Conservation (phyloP, 768 basidiomycete species). For the Trametes elegans region DNA sequence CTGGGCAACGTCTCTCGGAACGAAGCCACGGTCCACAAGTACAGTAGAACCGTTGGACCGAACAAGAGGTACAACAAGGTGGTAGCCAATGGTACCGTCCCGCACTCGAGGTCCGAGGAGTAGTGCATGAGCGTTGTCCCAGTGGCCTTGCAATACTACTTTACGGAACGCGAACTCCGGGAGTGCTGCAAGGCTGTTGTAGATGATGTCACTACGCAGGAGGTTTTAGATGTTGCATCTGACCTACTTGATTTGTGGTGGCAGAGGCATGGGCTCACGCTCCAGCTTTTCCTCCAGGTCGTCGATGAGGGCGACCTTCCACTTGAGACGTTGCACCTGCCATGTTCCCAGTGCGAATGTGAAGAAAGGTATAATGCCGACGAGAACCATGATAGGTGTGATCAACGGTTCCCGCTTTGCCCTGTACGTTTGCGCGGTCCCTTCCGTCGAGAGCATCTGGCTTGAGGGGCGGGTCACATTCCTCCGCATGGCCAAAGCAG, state of each 20-base stretch:
- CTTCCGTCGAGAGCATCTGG: constrained; percentile 11
- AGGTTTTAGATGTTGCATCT: neutral
- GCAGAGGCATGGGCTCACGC: constrained; percentile 73
- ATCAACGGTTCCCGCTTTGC: constrained; percentile 59
- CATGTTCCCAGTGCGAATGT: constrained; percentile 89
- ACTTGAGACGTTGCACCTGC: constrained; percentile 91
- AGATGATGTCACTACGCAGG: neutral
- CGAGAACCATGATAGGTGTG: constrained; percentile 67
- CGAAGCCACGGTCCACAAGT: constrained; percentile 91
- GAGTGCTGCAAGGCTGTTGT: constrained; percentile 71
- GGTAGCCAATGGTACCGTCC: constrained; percentile 84
- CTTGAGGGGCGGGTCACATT: neutral
- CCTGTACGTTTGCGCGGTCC: constrained; percentile 39
- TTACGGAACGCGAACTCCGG: constrained; percentile 90
- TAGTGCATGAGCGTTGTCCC: constrained; percentile 78
- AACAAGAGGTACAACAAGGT: constrained; percentile 83
- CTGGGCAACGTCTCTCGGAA: constrained; percentile 55
- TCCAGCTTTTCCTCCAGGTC: constrained; percentile 89
- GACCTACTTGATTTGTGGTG: constrained; percentile 80
- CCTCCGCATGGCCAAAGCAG: neutral
- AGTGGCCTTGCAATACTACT: constrained; percentile 73
- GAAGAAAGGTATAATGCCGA: constrained; percentile 87
- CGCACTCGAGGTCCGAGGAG: constrained; percentile 83
- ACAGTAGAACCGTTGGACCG: constrained; percentile 81
- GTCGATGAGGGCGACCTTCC: constrained; percentile 94